A percentile compares a stretch with the other conserved stretches of the same genome.
These are phyloP conservation scores for Wallacemonas sp. DNA, from an alignment of 208 protist genomes.

Conservation along the genomic window DNA sequence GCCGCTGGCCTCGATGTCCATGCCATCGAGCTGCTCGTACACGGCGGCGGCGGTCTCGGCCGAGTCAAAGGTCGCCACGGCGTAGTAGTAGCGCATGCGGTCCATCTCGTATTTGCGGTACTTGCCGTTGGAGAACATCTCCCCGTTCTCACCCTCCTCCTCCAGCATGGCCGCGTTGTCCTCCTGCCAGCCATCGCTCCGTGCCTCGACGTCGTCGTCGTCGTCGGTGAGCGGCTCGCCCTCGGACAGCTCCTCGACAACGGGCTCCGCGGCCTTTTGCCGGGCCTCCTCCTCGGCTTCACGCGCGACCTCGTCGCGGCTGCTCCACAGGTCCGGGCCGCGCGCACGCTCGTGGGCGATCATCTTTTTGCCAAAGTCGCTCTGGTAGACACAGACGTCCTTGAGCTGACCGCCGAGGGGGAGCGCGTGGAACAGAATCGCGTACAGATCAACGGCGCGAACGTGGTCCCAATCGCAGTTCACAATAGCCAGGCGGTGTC, in stretches of 20 bases:
- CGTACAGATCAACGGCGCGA: constrained; percentile 93
- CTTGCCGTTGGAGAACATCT: constrained; percentile 91
- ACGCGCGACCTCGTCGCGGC: constrained; percentile 4
- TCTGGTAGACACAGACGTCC: constrained; percentile 94
- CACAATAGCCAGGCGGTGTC: constrained; percentile 91
- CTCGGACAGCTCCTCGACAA: constrained; percentile 41
- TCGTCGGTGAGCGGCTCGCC: constrained; percentile 31
- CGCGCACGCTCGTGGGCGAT: constrained; percentile 85
- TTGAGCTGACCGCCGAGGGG: constrained; percentile 92
- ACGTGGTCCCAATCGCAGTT: constrained; percentile 98
- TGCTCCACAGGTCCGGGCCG: constrained; percentile 85
- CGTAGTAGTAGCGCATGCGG: constrained; percentile 97
- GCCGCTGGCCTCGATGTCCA: constrained; percentile 95
- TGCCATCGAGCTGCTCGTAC: constrained; percentile 95
- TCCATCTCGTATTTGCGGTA: constrained; percentile 94
- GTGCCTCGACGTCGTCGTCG: constrained; percentile 41
- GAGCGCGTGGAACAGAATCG: constrained; percentile 95
- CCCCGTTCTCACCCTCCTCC: constrained; percentile 82
- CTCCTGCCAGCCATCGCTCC: constrained; percentile 70
- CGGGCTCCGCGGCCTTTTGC: constrained; percentile 18
- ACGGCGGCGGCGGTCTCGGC: constrained; percentile 89
- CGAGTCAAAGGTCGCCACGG: constrained; percentile 95
- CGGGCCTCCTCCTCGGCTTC: constrained; percentile 12
- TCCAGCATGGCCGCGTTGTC: constrained; percentile 78
- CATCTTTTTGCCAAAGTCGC: constrained; percentile 94